phyloP scores from a whole-genome alignment of 345 rosid species.

The Turnera subulata region DNA sequence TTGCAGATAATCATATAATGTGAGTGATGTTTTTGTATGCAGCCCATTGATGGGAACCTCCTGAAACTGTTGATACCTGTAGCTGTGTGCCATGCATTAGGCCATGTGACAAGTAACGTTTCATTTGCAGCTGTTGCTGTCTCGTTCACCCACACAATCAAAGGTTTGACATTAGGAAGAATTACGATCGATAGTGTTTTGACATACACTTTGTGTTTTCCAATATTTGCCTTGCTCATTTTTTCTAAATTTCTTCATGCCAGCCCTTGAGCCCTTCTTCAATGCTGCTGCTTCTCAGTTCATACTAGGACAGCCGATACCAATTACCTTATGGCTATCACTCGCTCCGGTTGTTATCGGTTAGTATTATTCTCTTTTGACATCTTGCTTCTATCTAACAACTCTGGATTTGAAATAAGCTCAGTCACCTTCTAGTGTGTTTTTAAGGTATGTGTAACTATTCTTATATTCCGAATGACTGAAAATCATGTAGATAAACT shows the following conservation, averaged over 20 bases:
- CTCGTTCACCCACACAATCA: constrained; percentile 91
- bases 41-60: constrained; percentile 79
- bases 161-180: no score
- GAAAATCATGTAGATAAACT: no score
- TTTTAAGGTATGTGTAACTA: no score
- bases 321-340: constrained; percentile 82
- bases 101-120: constrained; percentile 91
- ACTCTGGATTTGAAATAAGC: no score
- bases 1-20: no score
- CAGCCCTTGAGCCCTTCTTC: constrained; percentile 99
- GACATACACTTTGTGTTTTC: no score
- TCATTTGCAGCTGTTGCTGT: constrained; percentile 98
- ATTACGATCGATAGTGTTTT: no score
- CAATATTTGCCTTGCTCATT: background rate
- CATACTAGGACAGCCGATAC: constrained; percentile 78
- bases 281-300: constrained; percentile 96
- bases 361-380: constrained; percentile 17
- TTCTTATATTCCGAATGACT: no score
- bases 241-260: constrained; percentile 8
- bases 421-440: no score
- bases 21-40: background rate
- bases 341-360: constrained; percentile 89
- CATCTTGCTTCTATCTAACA: background rate
- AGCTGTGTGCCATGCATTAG: constrained; percentile 87
- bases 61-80: constrained; percentile 86